Conservation (phyloP, 106 monocot species). For the Amphibolis antarctica region DNA sequence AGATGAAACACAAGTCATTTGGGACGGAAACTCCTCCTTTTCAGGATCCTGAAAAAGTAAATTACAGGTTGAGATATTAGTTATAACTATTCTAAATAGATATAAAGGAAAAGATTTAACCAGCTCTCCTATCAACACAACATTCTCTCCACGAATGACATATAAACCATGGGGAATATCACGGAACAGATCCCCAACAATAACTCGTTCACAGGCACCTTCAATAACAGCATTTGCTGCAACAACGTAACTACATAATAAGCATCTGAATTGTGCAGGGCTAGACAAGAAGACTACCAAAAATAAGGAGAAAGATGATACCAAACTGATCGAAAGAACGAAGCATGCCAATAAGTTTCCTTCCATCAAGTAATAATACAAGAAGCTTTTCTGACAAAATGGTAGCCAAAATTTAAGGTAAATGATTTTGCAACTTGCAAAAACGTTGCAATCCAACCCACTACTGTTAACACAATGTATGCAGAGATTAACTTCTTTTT, state of each 20-base stretch:
- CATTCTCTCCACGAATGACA: constrained; percentile 93
- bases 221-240: constrained; percentile 97
- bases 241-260: neutral
- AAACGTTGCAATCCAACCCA: no score
- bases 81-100: neutral
- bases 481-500: no score
- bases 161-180: constrained; percentile 86
- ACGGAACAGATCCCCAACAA: constrained; percentile 84
- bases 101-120: constrained; percentile 23
- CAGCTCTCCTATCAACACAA: constrained; percentile 92
- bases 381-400: constrained; percentile 75
- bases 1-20: constrained; percentile 66
- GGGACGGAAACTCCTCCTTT: constrained; percentile 76
- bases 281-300: neutral
- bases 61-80: neutral
- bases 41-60: constrained; percentile 42
- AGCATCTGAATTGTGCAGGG: neutral
- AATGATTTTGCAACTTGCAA: no score
- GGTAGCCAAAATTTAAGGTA: no score
- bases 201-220: constrained; percentile 82
- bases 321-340: constrained; percentile 99
- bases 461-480: no score
- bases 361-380: constrained; percentile 75
- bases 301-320: constrained; percentile 18
- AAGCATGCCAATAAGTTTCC: constrained; percentile 89